Evolutionary conservation across 1,284 basidiomycete genomes (phyloP).

Genomic region (Salmacisia buchloeana): DNA sequence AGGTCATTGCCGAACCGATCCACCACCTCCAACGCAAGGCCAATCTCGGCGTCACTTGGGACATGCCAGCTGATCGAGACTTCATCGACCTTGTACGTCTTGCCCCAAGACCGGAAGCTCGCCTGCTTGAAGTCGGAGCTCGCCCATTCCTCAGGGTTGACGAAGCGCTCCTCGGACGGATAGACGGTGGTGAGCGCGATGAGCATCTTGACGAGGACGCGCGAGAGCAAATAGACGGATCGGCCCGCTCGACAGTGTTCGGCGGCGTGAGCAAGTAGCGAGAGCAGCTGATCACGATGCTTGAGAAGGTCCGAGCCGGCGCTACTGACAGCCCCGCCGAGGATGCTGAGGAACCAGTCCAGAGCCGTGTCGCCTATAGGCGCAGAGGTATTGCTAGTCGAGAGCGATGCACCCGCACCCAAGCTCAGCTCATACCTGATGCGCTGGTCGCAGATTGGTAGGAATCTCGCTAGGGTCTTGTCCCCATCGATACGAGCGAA

Average conservation of each 20-base stretch:
- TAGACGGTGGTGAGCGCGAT: conserved; percentile 73
- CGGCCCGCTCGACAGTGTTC: conserved; percentile 81
- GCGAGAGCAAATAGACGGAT: conserved; percentile 75
- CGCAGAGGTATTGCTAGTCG: conserved; percentile 79
- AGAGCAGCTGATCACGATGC: conserved; percentile 65
- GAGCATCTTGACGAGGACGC: conserved; percentile 72
- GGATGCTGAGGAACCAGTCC: conserved; percentile 68
- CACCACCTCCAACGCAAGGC: conserved; percentile 74
- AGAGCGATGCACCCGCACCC: conserved; percentile 82
- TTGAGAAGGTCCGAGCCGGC: conserved; percentile 56
- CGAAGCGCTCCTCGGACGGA: conserved; percentile 72
- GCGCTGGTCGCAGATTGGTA: conserved; percentile 70
- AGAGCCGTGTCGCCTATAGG: conserved; percentile 82
- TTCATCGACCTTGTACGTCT: conserved; percentile 70
- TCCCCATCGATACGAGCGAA: conserved; percentile 74
- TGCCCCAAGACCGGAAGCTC: conserved; percentile 77
- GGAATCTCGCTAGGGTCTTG: conserved; percentile 71
- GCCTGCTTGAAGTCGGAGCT: conserved; percentile 69
- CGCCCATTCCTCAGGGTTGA: conserved; percentile 77
- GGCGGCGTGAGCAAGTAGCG: conserved; percentile 63
- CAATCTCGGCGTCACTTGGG: conserved; percentile 68
- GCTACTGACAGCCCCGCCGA: conserved; percentile 36
- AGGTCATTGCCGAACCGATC: conserved; percentile 65
- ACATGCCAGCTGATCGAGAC: conserved; percentile 85
- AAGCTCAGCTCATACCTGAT: conserved; percentile 80